phyloP scores from a whole-genome alignment of 1,139 yeast species.

The Debaryomyces sp. region DNA sequence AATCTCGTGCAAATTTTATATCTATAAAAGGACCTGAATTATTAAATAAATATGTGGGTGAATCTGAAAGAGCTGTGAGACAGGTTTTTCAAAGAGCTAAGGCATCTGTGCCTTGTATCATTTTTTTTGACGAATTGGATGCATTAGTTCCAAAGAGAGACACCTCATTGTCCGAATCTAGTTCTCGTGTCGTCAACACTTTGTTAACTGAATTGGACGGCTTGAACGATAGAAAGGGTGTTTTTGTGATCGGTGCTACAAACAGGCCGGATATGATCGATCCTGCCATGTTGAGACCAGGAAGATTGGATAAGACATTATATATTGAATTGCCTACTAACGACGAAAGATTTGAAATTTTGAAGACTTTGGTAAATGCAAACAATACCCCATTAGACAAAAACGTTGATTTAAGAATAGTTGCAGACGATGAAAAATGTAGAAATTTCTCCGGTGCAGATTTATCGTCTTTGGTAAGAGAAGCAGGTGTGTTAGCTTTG shows the following conservation, averaged over 20 bases:
- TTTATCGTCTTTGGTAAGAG: slow-evolving; percentile 86
- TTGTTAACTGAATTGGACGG: slow-evolving; percentile 94
- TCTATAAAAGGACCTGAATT: slow-evolving; percentile 95
- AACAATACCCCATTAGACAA: slow-evolving; percentile 76
- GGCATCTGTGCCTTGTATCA: slow-evolving; percentile 93
- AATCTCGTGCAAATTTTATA: slow-evolving; percentile 92
- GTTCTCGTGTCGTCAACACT: slow-evolving; percentile 93
- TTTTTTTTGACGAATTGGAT: slow-evolving; percentile 94
- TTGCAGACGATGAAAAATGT: slow-evolving; percentile 80
- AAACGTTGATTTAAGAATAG: slow-evolving; percentile 58
- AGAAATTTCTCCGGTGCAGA: slow-evolving; percentile 96
- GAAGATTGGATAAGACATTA: slow-evolving; percentile 89
- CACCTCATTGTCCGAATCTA: slow-evolving; percentile 81
- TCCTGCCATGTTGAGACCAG: slow-evolving; percentile 97
- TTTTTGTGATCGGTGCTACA: slow-evolving; percentile 95
- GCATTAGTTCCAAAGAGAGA: slow-evolving; percentile 96
- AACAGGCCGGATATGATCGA: slow-evolving; percentile 98
- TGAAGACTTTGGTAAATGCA: slow-evolving; percentile 70
- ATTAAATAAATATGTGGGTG: slow-evolving; percentile 94
- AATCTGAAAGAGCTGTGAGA: slow-evolving; percentile 90
- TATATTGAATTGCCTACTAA: slow-evolving; percentile 87
- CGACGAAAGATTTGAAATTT: slow-evolving; percentile 76
- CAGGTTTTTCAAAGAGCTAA: slow-evolving; percentile 94
- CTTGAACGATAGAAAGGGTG: slow-evolving; percentile 86
- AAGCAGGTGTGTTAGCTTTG: slow-evolving; percentile 88